These are phyloP conservation scores for Fraxinus platypoda DNA, from an alignment of 305 asterid species.

Conservation along the genomic window DNA sequence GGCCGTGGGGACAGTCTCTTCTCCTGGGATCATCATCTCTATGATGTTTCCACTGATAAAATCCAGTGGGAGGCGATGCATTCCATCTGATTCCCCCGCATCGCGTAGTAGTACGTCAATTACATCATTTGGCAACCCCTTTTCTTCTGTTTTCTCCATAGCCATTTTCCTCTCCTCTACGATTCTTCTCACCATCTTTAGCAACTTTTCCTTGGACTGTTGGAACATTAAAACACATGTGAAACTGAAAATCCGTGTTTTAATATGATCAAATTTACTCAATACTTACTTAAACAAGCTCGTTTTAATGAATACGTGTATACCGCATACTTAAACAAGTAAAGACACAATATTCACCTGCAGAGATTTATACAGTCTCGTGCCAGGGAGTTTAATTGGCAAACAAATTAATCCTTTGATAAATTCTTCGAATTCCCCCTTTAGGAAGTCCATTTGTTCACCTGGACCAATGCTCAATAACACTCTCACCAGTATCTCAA, in stretches of 20 bases:
- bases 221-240: neutral
- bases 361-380: constrained; percentile 70
- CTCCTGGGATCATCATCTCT: constrained; percentile 95
- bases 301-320: neutral
- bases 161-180: constrained; percentile 48
- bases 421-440: constrained; percentile 73
- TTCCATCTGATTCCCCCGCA: constrained; percentile 41
- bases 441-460: constrained; percentile 61
- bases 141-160: constrained; percentile 32
- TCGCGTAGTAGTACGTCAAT: constrained; percentile 70
- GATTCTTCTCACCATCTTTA: constrained; percentile 51
- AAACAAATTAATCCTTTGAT: constrained; percentile 86
- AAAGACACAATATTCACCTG: constrained; percentile 46
- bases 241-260: neutral
- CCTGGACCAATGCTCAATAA: constrained; percentile 77
- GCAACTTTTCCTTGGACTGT: constrained; percentile 74
- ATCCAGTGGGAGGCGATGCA: constrained; percentile 50
- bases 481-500: constrained; percentile 73
- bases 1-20: constrained; percentile 82
- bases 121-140: constrained; percentile 41
- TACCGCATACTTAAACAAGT: neutral
- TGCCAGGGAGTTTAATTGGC: constrained; percentile 89
- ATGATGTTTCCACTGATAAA: constrained; percentile 64
- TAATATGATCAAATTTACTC: neutral
- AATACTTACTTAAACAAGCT: neutral